These are phyloP conservation scores for Lobulomyces angularis DNA, from an alignment of 192 early-diverging fungal species.

Conservation along the genomic window DNA sequence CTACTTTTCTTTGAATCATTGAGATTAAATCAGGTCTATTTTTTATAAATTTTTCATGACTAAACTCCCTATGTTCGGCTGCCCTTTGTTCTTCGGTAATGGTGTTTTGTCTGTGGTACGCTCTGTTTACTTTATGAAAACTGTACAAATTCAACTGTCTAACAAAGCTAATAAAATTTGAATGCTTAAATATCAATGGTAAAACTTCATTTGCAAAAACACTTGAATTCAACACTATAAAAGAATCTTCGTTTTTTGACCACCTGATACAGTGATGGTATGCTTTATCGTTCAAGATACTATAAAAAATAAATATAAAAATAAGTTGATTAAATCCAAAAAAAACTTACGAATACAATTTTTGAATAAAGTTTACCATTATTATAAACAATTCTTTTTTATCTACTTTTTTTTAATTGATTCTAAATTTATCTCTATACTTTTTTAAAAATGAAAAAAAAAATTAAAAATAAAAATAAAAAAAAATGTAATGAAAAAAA, in stretches of 20 bases:
- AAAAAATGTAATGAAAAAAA: too few species aligned
- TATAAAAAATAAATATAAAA: not conserved
- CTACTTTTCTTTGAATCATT: conserved; percentile 14
- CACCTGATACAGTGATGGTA: conserved; percentile 20
- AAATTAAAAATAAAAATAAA: too few species aligned
- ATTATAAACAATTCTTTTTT: too few species aligned
- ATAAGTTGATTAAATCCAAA: not conserved
- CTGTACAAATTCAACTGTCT: conserved; percentile 90
- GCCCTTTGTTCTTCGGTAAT: conserved; percentile 3
- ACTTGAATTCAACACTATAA: conserved; percentile 16
- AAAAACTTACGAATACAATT: conserved; percentile 10
- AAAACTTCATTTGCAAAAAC: conserved; percentile 74
- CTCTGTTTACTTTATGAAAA: conserved; percentile 68
- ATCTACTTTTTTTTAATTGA: too few species aligned
- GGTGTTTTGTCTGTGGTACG: conserved; percentile 17
- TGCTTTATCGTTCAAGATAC: conserved; percentile 16
- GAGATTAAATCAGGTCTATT: conserved; percentile 2
- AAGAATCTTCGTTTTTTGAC: conserved; percentile 10
- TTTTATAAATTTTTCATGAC: conserved; percentile 20
- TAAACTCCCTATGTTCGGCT: conserved; percentile 21
- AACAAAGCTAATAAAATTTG: conserved; percentile 81
- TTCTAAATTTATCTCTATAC: too few species aligned
- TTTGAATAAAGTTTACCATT: too few species aligned
- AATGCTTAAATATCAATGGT: conserved; percentile 82
- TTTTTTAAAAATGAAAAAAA: too few species aligned